A percentile compares a stretch with the other conserved stretches of the same genome.
Conservation (phyloP, 2,329 filamentous ascomycete genomes). For the Hymenoscyphus albidus region DNA sequence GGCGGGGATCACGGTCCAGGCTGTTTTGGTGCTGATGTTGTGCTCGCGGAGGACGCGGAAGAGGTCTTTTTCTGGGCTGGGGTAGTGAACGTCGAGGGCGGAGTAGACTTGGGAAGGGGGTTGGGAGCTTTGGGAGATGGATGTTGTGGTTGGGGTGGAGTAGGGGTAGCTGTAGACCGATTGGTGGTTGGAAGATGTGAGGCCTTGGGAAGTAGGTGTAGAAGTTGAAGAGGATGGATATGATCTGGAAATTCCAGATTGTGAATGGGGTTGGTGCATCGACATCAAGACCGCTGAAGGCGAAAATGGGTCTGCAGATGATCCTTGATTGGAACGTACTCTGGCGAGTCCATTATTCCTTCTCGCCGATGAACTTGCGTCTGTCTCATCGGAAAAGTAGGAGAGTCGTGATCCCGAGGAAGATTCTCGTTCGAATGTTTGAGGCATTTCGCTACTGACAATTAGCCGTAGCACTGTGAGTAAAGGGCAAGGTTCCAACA, state of each 20-base stretch:
- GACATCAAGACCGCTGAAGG: slow-evolving; percentile 22
- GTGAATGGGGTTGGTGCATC: slow-evolving; percentile 17
- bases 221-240: not conserved
- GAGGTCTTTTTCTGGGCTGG: slow-evolving; percentile 19
- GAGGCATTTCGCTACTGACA: slow-evolving; percentile 23
- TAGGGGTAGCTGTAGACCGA: slow-evolving; percentile 10
- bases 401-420: slow-evolving; percentile 19
- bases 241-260: slow-evolving; percentile 3
- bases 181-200: not conserved
- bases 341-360: slow-evolving; percentile 5
- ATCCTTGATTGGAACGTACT: slow-evolving; percentile 4
- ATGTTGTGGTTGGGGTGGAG: not conserved
- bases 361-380: not conserved
- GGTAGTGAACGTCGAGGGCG: not conserved
- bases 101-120: slow-evolving; percentile 1
- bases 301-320: slow-evolving; percentile 19
- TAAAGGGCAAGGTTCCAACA: slow-evolving; percentile 8
- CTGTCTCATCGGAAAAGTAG: slow-evolving; percentile 14
- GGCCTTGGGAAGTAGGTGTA: not conserved
- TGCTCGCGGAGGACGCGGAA: slow-evolving; percentile 27
- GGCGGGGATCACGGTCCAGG: slow-evolving; percentile 31
- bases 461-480: slow-evolving; percentile 1
- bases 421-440: slow-evolving; percentile 9
- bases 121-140: slow-evolving; percentile 1
- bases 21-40: slow-evolving; percentile 28